Base-by-base conservation (phyloP, 208 protist species). In the Wallacemonas sp. region DNA sequence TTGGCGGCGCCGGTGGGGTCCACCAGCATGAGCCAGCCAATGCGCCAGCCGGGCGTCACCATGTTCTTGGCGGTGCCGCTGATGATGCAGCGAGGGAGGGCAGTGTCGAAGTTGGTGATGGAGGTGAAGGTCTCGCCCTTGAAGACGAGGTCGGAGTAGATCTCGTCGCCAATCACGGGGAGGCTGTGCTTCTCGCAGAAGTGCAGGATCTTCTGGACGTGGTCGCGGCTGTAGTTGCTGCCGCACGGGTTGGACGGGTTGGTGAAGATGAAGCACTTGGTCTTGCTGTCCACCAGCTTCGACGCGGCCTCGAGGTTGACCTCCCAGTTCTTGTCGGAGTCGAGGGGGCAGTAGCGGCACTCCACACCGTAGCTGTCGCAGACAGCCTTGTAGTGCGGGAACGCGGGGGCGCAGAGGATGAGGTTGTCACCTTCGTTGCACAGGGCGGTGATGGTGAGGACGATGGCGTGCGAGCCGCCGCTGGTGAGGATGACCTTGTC, bases 161-260 rank as follows among this genome's bases (percentile, higher is more conserved):
- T 94, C 62, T 98, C 94, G 52, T 98, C 94, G 8, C 88, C 44
- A 48, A 98, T 90, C 46, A 98, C 88, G 29, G 92, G 92, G 23
- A 98, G 52, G 41, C 71, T 63, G 54, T 93, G 68, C 58, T 90
- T 68, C 33, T 90, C 83, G 2, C 88, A 90, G 1, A 96, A 54
- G 52, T 67, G 48, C 11, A 88, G 19, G 32, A 93, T 72, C 24
- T 67, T 80, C 32, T 65, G 24, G 17, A 96, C 48, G 65, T 98
- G 94, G 44, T 85, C 29, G 4, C 44, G 52, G 21, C 64, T 74
- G 66, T 76, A 98, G 65, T 91, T 86, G 30, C 78, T 92, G 38
- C 95, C 95, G 61, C 92, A 97, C 27, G 95, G 93, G 73, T 98
- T 98, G 19, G 82, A 94, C 23, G 95, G 95, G 74, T 98, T 98